Evolutionary conservation across 2,329 filamentous ascomycete species (phyloP).

Genomic region (Lachnellula occidentalis): DNA sequence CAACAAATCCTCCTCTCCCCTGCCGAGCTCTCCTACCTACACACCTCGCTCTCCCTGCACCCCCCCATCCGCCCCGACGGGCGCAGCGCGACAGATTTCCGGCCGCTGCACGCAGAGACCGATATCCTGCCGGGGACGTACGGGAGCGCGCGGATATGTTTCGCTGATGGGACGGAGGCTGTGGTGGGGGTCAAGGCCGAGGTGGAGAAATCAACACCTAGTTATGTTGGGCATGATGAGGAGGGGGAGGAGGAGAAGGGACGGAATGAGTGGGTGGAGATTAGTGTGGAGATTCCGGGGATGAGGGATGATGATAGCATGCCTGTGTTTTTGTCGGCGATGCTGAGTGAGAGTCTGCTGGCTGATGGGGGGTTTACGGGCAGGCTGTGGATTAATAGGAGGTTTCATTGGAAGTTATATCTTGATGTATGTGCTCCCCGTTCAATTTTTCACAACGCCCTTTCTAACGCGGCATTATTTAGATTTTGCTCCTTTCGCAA

Average conservation of each 20-base stretch:
- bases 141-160: constrained; percentile 87
- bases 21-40: constrained; percentile 92
- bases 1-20: constrained; percentile 78
- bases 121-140: constrained; percentile 85
- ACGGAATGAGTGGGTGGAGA: constrained; percentile 73
- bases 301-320: constrained; percentile 84
- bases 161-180: constrained; percentile 91
- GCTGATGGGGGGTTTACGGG: constrained; percentile 64
- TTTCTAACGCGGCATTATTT: constrained; percentile 4
- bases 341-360: constrained; percentile 83
- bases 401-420: constrained; percentile 96
- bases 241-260: constrained; percentile 38
- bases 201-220: constrained; percentile 63
- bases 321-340: constrained; percentile 79
- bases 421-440: constrained; percentile 67
- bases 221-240: constrained; percentile 33
- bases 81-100: constrained; percentile 77
- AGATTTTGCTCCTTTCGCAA: constrained; percentile 91
- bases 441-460: not conserved
- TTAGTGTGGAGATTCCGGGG: constrained; percentile 87
- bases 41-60: constrained; percentile 72
- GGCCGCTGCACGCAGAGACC: constrained; percentile 83
- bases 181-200: constrained; percentile 95
- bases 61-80: constrained; percentile 89
- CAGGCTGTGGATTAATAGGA: constrained; percentile 77